phyloP scores from a whole-genome alignment of 345 rosid species.

The Sisymbrium altissimum region DNA sequence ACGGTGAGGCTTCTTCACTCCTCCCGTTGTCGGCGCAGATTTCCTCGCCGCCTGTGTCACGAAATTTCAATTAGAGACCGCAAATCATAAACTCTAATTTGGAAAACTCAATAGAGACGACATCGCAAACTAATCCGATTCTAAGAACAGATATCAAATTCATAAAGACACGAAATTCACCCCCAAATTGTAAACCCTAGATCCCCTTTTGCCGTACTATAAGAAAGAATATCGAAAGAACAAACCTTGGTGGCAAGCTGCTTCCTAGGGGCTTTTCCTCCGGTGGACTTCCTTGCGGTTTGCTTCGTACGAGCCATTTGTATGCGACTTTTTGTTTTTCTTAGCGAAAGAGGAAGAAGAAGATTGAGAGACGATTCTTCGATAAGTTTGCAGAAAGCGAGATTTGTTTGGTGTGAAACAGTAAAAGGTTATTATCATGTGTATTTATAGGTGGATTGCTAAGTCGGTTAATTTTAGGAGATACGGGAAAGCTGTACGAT shows the following conservation, averaged over 20 bases:
- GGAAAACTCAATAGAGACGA: no score
- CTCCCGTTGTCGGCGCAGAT: conserved; percentile 62
- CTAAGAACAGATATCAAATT: no score
- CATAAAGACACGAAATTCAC: no score
- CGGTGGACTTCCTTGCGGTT: conserved; percentile 62
- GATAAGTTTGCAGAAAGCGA: background rate
- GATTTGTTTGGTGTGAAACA: background rate
- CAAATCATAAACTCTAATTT: background rate
- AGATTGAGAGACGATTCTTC: background rate
- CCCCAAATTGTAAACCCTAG: background rate
- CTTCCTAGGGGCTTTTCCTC: conserved; percentile 62
- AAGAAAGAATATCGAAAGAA: background rate
- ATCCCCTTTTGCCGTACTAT: background rate
- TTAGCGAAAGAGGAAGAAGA: no score
- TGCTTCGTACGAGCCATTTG: conserved; percentile 64
- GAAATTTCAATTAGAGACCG: background rate
- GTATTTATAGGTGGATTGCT: conserved; percentile 12
- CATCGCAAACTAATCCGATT: no score
- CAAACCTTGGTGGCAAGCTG: conserved; percentile 59
- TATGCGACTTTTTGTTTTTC: background rate
- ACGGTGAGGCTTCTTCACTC: conserved; percentile 64
- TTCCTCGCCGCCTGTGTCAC: conserved; percentile 48
- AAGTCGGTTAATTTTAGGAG: conserved; percentile 19
- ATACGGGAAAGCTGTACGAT: background rate
- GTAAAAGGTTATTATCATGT: background rate